Evolutionary conservation across 1,284 basidiomycete species (phyloP).

Genomic region (Wallemia ichthyophaga): DNA sequence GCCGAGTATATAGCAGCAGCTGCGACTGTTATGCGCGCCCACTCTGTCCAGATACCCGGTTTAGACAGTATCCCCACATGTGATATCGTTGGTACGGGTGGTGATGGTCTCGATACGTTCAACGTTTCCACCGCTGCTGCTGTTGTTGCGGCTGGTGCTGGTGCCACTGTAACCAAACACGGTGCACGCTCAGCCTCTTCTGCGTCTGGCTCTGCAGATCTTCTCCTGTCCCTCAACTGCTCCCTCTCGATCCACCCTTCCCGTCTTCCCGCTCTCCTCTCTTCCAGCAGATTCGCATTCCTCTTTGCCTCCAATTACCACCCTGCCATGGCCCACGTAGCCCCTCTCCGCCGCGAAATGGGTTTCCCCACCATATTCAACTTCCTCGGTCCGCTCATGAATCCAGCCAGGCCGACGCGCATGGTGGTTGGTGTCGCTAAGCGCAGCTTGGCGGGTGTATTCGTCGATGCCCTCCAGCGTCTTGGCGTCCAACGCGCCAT

Average conservation of each 20-base stretch:
- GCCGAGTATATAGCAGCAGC: constrained; percentile 9
- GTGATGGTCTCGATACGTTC: constrained; percentile 88
- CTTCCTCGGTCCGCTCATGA: constrained; percentile 74
- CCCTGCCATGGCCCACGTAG: constrained; percentile 52
- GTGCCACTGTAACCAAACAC: constrained; percentile 79
- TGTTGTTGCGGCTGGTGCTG: constrained; percentile 78
- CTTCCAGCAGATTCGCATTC: constrained; percentile 39
- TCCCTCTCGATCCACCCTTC: constrained; percentile 37
- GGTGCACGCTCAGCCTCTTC: constrained; percentile 82
- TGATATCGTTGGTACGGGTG: constrained; percentile 50
- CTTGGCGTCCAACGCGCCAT: constrained; percentile 43
- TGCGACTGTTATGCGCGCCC: constrained; percentile 9
- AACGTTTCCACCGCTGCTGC: constrained; percentile 90
- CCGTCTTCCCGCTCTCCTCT: constrained; percentile 23
- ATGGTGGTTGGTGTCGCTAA: constrained; percentile 79
- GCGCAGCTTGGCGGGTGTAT: constrained; percentile 49
- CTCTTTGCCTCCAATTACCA: constrained; percentile 84
- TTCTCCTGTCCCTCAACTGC: constrained; percentile 60
- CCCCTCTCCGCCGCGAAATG: constrained; percentile 53
- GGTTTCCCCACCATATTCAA: constrained; percentile 97
- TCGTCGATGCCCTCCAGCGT: constrained; percentile 36
- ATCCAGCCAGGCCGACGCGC: constrained; percentile 52
- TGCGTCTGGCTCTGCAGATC: constrained; percentile 73
- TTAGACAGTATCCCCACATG: constrained; percentile 5
- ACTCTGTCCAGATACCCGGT: constrained; percentile 4